A percentile compares a stretch with the other conserved stretches of the same genome.
Conservation (phyloP, 2,329 filamentous ascomycete genomes). For the Hypoxylon sp. region DNA sequence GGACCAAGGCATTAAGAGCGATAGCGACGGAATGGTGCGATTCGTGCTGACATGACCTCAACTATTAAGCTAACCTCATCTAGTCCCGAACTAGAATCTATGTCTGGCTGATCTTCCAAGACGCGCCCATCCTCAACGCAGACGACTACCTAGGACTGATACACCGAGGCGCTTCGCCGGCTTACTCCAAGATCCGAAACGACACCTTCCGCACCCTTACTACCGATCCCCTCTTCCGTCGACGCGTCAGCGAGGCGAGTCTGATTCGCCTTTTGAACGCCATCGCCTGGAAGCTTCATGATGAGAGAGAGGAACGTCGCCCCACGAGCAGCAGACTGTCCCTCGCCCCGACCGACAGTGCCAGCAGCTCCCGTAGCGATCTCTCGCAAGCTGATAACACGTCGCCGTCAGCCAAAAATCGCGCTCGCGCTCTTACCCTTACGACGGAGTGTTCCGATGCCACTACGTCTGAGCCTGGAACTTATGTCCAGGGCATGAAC, state of each 20-base stretch:
- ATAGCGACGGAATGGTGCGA: conserved; percentile 83
- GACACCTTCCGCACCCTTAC: conserved; percentile 97
- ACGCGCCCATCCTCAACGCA: conserved; percentile 85
- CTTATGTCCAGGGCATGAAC: conserved; percentile 99
- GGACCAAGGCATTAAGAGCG: conserved; percentile 80
- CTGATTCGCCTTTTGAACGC: conserved; percentile 95
- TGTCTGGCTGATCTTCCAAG: conserved; percentile 93
- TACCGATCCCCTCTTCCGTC: conserved; percentile 95
- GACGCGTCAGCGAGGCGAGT: conserved; percentile 94
- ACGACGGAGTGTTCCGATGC: conserved; percentile 74
- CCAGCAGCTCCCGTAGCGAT: conserved; percentile 56
- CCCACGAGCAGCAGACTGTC: conserved; percentile 49
- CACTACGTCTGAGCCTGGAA: conserved; percentile 75
- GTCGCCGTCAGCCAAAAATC: conserved; percentile 60
- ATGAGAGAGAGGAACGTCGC: conserved; percentile 70
- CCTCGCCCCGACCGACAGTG: conserved; percentile 50
- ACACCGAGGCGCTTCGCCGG: conserved; percentile 91
- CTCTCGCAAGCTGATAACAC: conserved; percentile 56
- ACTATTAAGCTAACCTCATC: conserved; percentile 33
- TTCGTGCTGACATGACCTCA: conserved; percentile 9
- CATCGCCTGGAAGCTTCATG: conserved; percentile 92
- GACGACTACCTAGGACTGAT: conserved; percentile 91
- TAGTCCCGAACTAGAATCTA: conserved; percentile 95
- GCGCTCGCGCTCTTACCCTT: conserved; percentile 69
- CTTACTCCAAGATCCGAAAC: conserved; percentile 97